These are phyloP conservation scores for Naganishia sp. DNA, from an alignment of 1,284 basidiomycete species.

Conservation along the genomic window DNA sequence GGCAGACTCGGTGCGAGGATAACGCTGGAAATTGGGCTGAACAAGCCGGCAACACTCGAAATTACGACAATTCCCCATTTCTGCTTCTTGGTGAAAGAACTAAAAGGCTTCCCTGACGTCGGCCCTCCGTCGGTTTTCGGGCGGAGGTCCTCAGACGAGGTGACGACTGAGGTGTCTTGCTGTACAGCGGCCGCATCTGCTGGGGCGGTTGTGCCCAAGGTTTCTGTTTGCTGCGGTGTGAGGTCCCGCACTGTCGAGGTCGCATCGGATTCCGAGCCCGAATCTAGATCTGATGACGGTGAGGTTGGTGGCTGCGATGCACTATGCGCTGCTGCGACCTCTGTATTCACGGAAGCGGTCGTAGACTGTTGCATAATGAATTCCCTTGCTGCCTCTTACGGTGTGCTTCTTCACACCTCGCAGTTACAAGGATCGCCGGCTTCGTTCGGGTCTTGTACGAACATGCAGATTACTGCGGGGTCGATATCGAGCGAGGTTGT, in stretches of 20 bases:
- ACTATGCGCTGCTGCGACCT: not conserved
- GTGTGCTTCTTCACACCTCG: too few species aligned
- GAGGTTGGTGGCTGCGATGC: not conserved
- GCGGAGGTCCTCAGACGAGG: not conserved
- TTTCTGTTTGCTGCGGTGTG: conserved; percentile 2
- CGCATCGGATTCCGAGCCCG: conserved; percentile 6
- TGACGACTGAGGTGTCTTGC: not conserved
- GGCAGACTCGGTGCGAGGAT: conserved; percentile 50
- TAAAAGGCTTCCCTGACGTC: conserved; percentile 37
- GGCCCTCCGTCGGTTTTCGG: not conserved
- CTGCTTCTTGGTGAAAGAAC: conserved; percentile 38
- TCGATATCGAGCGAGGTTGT: too few species aligned
- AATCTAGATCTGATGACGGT: not conserved
- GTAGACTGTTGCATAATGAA: too few species aligned
- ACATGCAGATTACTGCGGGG: too few species aligned
- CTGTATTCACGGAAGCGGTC: too few species aligned
- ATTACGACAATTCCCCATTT: conserved; percentile 47
- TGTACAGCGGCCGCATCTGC: conserved; percentile 12
- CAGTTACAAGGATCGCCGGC: too few species aligned
- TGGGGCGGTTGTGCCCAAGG: not conserved
- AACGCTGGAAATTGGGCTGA: conserved; percentile 47
- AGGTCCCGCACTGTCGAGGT: conserved; percentile 16
- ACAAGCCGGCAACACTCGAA: conserved; percentile 42
- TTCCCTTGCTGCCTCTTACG: too few species aligned
- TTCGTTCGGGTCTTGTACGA: too few species aligned